Evolutionary conservation across 495 filamentous ascomycete species (phyloP), one percentile per base, ranked within the genome.

Genomic region (Xylaria palmicola): DNA sequence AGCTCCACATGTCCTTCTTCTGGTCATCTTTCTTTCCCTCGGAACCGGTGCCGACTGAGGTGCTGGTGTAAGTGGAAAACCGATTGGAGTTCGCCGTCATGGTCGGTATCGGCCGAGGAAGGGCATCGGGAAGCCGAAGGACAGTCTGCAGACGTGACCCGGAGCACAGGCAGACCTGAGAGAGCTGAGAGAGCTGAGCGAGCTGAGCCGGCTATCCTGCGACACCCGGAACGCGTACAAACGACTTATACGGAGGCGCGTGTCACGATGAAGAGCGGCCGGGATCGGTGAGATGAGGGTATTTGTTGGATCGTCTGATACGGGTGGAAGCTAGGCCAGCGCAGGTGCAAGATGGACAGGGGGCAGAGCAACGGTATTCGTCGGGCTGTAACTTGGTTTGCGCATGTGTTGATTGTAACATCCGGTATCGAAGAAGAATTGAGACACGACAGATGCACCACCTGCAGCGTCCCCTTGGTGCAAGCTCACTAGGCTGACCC

Each of bases 1-100:
- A 91, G 55, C 86, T 93, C 93, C 93, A 98, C 75, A 97, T 90
- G 68, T 96, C 90, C 75, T 90, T 90, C 77, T 92, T 91, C 48
- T 82, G 80, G 62, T 87, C 86, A 77, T 90, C 91, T 77, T 88
- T 79, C 65, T 79, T 78, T 45, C 70, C 75, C 26, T 71, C 69
- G 63, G 70, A 69, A 60, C 66, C 58, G 57, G 69, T 73, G 60
- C 78, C 79, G 62, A 71, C 71, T 44, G 81, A 79, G 44, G 74
- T 73, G 55, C 68, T 74, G 30, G 79, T 82, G 68, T 83, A 81
- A 55, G 77, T 79, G 37, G 83, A 84, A 65, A 76, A 75, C 68
- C 81, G 77, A 71, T 83, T 83, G 50, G 78, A 72, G 80, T 84
- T 72, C 80, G 84, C 64, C 80, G 81, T 69, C 79, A 82, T 83